Evolutionary conservation across 129 eudicot species (phyloP).

Genomic region (Tagetes erecta): DNA sequence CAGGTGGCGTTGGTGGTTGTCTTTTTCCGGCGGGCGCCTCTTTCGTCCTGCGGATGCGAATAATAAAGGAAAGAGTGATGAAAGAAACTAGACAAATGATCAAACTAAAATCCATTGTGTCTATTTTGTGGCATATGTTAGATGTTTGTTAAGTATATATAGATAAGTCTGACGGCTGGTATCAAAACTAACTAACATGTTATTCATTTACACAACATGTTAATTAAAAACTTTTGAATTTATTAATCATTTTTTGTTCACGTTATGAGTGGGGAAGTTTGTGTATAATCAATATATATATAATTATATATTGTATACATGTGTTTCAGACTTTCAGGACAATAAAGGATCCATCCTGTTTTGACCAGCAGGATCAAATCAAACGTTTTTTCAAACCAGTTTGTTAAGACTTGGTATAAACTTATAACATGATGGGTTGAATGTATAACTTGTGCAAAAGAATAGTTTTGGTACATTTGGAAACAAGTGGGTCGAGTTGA

Average conservation of each 20-base stretch:
- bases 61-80: conserved; percentile 17
- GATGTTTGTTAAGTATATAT: conserved; percentile 19
- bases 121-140: conserved; percentile 17
- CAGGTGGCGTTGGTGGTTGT: conserved; percentile 73
- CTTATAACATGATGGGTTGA: no score
- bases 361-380: no score
- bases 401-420: no score
- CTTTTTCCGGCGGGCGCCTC: conserved; percentile 8
- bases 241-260: background rate
- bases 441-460: no score
- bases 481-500: no score
- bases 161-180: conserved; percentile 21
- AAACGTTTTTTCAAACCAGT: no score
- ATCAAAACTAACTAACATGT: background rate
- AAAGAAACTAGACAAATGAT: conserved; percentile 26
- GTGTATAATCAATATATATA: no score
- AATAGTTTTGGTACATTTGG: no score
- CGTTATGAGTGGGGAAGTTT: no score
- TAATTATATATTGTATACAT: no score
- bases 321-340: no score
- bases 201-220: background rate
- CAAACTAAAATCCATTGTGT: conserved; percentile 38
- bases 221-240: background rate
- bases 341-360: no score
- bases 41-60: conserved; percentile 29